Percentiles rank a stretch among this genome's conserved stretches.
phyloP scores from a whole-genome alignment of 2,329 filamentous ascomycete species.

The Aurifilum marmelostoma region DNA sequence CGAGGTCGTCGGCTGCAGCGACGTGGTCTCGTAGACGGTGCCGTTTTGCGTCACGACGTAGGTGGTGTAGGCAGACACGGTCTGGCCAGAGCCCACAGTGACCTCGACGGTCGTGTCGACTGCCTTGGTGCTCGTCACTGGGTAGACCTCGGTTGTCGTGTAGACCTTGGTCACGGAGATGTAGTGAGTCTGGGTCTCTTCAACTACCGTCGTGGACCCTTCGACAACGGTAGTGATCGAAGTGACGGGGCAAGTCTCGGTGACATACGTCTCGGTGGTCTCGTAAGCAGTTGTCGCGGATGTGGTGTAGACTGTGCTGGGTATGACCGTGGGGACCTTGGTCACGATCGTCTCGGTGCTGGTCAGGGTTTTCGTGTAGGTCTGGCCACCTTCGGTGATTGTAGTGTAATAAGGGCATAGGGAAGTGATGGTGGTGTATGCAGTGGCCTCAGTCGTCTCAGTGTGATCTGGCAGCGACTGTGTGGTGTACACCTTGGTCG shows the following conservation, averaged over 20 bases:
- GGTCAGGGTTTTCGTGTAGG: constrained; percentile 29
- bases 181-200: constrained; percentile 48
- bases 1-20: constrained; percentile 36
- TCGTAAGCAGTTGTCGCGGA: constrained; percentile 38
- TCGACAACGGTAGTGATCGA: constrained; percentile 48
- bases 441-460: constrained; percentile 15
- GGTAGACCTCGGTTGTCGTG: constrained; percentile 39
- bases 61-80: constrained; percentile 42
- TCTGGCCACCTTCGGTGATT: constrained; percentile 24
- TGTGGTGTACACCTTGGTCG: constrained; percentile 16
- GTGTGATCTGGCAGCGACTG: constrained; percentile 19
- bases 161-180: constrained; percentile 41
- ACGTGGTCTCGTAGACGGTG: constrained; percentile 35
- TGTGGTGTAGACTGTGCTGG: constrained; percentile 40
- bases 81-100: constrained; percentile 38
- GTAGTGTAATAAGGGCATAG: constrained; percentile 23
- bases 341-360: constrained; percentile 30
- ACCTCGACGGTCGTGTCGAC: constrained; percentile 47
- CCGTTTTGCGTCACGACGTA: constrained; percentile 39
- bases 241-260: constrained; percentile 44
- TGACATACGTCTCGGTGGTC: constrained; percentile 44
- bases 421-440: constrained; percentile 21
- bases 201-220: constrained; percentile 46
- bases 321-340: constrained; percentile 27
- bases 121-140: constrained; percentile 45